Evolutionary conservation across 2,329 filamentous ascomycete species (phyloP), one percentile per base, ranked within the genome.

Genomic region (Hortaea werneckii): DNA sequence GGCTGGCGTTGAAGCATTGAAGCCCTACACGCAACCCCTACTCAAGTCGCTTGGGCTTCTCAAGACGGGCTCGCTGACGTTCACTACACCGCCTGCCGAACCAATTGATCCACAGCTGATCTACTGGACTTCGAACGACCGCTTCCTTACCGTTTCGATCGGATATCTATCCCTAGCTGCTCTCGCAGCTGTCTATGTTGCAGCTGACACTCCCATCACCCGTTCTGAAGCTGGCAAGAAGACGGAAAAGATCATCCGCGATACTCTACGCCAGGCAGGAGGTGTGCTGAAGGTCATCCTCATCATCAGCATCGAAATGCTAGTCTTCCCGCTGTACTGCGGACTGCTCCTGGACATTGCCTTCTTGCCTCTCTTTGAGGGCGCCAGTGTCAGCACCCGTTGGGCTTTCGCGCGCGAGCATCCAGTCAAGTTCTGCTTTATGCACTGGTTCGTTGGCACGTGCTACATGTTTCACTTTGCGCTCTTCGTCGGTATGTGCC

Each of bases 391-490:
- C 43, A 76, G 77, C 52, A 87, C 86, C 6, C 80, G 92, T 20
- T 69, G 94, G 43, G 70, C 80, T 4, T 98, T 95, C 59, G 87
- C 87, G 1, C 71, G 79, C 45, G 75, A 80, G 50, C 87, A 83
- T 50, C 92, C 92, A 0, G 76, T 90, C 54, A 95, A 88, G 0
- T 95, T 90, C 10, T 79, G 94, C 10, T 98, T 98, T 63, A 85
- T 96, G 43, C 92, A 98, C 65, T 98, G 92, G 92, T 98, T 98
- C 61, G 83, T 95, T 46, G 92, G 92, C 41, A 98, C 92, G 3
- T 94, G 89, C 52, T 98, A 98, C 67, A 98, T 98, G 94, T 98
- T 98, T 69, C 92, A 98, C 64, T 98, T 98, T 63, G 92, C 92
- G 5, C 77, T 98, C 3, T 98, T 98, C 62, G 92, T 98, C 12